Base-by-base conservation (phyloP, 768 basidiomycete species). In the Exsudoporus frostii region DNA sequence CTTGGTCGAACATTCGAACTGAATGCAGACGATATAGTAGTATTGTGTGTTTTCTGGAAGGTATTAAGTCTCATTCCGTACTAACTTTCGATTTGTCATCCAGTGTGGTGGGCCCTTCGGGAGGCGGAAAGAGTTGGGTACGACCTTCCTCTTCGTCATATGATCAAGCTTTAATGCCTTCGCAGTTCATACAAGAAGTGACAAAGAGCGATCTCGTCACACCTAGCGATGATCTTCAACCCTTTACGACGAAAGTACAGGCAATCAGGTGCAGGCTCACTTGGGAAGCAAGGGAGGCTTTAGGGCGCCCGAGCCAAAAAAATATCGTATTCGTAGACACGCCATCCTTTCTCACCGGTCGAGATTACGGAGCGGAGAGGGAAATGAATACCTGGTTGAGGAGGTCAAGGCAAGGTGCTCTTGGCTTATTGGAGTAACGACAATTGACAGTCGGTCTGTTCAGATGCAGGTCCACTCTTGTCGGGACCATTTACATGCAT, bases 291-390 rank as follows among this genome's bases (percentile, higher is more conserved):
- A 51, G 22, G 32, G 1, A 0, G 3, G 13, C 11, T n/a, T 37
- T 62, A 19, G 3, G 25, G 0, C 22, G 8, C 2, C 9, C 19
- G 10, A 7, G 0, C 4, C 39, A 47, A 24, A 54, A 36, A 2
- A 14, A 41, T 30, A 59, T 64, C 9, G 65, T 66, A 17, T 58
- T 66, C 17, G 57, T 66, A 0, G 59, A 66, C 50, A 66, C 49
- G 0, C 65, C 65, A 13, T 62, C 63, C 22, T 58, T 65, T n/a
- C 32, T 25, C 20, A 34, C 45, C 3, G 48, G 15, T 8, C 10
- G 25, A 45, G 14, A 4, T 13, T 15, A 2, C 14, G 4, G 1
- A 25, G 32, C 7, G 9, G 47, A 55, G 14, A 39, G 1, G 2
- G 11, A 46, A 15, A 56, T 33, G 42, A 14, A 3, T 1, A 24